These are phyloP conservation scores for Raffaelea albimanens DNA, from an alignment of 2,329 filamentous ascomycete genomes.

Conservation along the genomic window DNA sequence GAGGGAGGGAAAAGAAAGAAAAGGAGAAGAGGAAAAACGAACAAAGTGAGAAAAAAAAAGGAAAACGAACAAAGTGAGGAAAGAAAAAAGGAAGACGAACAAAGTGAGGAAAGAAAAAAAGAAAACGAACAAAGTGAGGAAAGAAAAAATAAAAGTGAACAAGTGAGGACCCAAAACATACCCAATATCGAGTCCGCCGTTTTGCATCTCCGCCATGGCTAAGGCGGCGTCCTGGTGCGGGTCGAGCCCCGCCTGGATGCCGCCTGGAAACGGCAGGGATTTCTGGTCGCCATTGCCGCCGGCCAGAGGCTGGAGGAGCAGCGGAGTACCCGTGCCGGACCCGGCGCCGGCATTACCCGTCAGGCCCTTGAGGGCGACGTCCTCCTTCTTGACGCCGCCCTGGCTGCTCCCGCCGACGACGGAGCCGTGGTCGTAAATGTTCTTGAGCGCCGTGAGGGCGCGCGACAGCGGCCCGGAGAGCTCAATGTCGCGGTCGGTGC, in stretches of 20 bases:
- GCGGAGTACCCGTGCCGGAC: constrained; percentile 35
- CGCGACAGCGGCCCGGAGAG: constrained; percentile 52
- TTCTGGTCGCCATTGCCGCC: not conserved
- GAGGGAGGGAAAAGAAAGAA: too few relatives aligned
- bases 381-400: constrained; percentile 32
- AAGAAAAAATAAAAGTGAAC: not conserved
- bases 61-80: too few relatives aligned
- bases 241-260: constrained; percentile 27
- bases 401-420: not conserved
- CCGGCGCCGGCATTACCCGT: constrained; percentile 16
- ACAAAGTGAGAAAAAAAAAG: too few relatives aligned
- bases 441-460: constrained; percentile 51
- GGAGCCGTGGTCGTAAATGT: constrained; percentile 55
- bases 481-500: constrained; percentile 51
- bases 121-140: too few relatives aligned
- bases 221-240: constrained; percentile 53
- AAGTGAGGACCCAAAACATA: constrained; percentile 3
- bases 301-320: constrained; percentile 18
- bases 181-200: constrained; percentile 28
- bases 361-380: constrained; percentile 6
- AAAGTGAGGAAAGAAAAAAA: too few relatives aligned
- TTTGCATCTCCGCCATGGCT: constrained; percentile 57
- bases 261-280: not conserved
- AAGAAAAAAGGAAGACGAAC: too few relatives aligned
- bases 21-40: too few relatives aligned